A percentile compares a stretch with the other conserved stretches of the same genome.
These are phyloP conservation scores for Fusarium graminum DNA, from an alignment of 2,329 filamentous ascomycete genomes.

Conservation along the genomic window DNA sequence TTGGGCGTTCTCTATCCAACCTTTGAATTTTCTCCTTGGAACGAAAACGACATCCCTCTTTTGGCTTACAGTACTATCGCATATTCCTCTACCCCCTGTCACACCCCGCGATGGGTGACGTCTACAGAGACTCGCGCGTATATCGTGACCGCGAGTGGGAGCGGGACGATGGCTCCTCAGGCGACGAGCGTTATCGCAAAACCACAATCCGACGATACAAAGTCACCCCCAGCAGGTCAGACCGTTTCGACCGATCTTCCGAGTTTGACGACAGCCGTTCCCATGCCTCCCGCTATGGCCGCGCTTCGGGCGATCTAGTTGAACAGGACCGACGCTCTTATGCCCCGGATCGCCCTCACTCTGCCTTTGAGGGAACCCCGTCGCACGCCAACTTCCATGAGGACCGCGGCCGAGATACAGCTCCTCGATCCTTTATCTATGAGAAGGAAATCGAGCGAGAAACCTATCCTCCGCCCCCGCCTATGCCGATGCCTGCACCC, in stretches of 20 bases:
- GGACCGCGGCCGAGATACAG: constrained; percentile 56
- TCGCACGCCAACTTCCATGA: constrained; percentile 60
- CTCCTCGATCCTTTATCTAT: constrained; percentile 42
- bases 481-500: constrained; percentile 44
- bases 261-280: constrained; percentile 63
- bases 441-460: constrained; percentile 46
- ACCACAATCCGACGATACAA: constrained; percentile 68
- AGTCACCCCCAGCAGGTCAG: constrained; percentile 58
- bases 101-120: constrained; percentile 54
- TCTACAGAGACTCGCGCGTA: constrained; percentile 51
- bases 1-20: constrained; percentile 37
- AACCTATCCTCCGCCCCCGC: constrained; percentile 42
- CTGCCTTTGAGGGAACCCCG: constrained; percentile 61
- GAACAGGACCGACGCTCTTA: constrained; percentile 61
- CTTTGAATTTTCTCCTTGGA: constrained; percentile 5
- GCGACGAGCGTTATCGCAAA: constrained; percentile 62
- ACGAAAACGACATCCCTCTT: constrained; percentile 4
- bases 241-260: constrained; percentile 57
- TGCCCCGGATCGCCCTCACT: constrained; percentile 64
- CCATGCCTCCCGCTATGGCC: constrained; percentile 57
- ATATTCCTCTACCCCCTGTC: constrained; percentile 35
- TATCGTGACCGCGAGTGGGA: constrained; percentile 54
- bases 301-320: constrained; percentile 57
- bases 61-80: constrained; percentile 26
- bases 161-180: constrained; percentile 53